Evolutionary conservation across 1,139 yeast genomes (phyloP), one percentile per base, ranked within the genome.

Genomic region (Arxiozyma telluris): DNA sequence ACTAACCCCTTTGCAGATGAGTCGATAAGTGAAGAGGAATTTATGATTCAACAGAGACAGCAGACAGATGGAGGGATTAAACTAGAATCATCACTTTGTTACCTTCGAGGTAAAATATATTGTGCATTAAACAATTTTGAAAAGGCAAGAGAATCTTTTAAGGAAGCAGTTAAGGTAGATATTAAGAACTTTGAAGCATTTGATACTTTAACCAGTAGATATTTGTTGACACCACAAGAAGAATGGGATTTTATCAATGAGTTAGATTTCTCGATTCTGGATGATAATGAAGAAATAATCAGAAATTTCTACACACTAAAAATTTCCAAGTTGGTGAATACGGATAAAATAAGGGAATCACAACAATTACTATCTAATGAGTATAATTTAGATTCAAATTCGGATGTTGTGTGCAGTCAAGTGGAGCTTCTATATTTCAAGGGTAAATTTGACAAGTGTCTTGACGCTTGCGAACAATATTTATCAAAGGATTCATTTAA

Each of bases 151-250:
- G 91, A 87, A 55, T 86, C 95, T 55, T 91, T 83, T 65, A 83
- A 83, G 63, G 96, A 90, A 65, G 97, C 98, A 0, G 82, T 91
- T 0, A 63, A 80, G 59, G 89, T 87, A 1, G 98, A 94, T 69
- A 91, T 87, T 12, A 89, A 90, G 66, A 93, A 98, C 69, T 93
- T 77, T 68, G 98, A 94, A 62, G 98, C 98, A 0, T 89, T 89
- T 67, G 82, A 87, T 62, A 93, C 87, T 65, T 75, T 94, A 51
- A 78, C 88, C 2, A 73, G 79, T 44, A 87, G 87, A 62, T 84
- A 84, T 64, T 76, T 91, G 59, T 74, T 94, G 73, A 80, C 96
- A 0, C 96, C 98, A 0, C 72, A 76, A 23, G 98, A 93, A 64
- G 93, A 93, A 69, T 87, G 96, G 94, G 89, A 84, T 44, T 78